A percentile compares a stretch with the other conserved stretches of the same genome.
Conservation (phyloP, 108 stramenopile species). For the Cyclotella cryptica region DNA sequence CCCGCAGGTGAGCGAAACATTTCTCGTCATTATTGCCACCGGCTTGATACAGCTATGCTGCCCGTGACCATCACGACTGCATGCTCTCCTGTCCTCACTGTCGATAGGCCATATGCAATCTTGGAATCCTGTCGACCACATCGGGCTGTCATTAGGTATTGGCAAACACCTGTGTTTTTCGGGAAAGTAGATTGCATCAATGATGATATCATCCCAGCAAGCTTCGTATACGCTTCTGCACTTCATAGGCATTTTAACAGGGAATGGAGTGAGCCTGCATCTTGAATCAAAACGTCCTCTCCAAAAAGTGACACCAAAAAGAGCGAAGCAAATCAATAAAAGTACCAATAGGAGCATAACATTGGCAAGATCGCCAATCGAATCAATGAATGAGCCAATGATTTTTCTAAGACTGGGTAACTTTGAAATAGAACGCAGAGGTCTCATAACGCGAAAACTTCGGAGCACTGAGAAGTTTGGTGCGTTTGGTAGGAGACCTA, state of each 20-base stretch:
- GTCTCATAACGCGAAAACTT: conserved; percentile 71
- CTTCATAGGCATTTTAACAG: conserved; percentile 49
- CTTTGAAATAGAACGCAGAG: conserved; percentile 66
- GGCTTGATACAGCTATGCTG: conserved; percentile 23
- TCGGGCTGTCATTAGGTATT: conserved; percentile 48
- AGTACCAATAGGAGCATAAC: conserved; percentile 68
- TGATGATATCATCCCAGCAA: conserved; percentile 50
- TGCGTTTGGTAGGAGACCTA: conserved; percentile 58
- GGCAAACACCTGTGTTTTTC: conserved; percentile 52
- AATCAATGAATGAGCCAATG: conserved; percentile 58
- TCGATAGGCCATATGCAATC: conserved; percentile 66
- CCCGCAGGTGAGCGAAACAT: conserved; percentile 40
- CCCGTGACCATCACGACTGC: conserved; percentile 24
- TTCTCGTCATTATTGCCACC: not conserved
- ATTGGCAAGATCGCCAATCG: conserved; percentile 62
- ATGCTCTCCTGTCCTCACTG: conserved; percentile 41
- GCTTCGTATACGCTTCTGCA: conserved; percentile 46
- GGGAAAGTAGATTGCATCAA: conserved; percentile 23
- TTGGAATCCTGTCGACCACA: conserved; percentile 43
- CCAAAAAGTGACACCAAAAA: conserved; percentile 72
- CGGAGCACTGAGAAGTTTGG: conserved; percentile 67
- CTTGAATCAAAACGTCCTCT: conserved; percentile 63
- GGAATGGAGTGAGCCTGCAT: conserved; percentile 68
- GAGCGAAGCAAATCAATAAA: conserved; percentile 69
- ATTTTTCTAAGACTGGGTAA: conserved; percentile 70